phyloP scores from a whole-genome alignment of 768 basidiomycete species.

The Mrakia frigida region DNA sequence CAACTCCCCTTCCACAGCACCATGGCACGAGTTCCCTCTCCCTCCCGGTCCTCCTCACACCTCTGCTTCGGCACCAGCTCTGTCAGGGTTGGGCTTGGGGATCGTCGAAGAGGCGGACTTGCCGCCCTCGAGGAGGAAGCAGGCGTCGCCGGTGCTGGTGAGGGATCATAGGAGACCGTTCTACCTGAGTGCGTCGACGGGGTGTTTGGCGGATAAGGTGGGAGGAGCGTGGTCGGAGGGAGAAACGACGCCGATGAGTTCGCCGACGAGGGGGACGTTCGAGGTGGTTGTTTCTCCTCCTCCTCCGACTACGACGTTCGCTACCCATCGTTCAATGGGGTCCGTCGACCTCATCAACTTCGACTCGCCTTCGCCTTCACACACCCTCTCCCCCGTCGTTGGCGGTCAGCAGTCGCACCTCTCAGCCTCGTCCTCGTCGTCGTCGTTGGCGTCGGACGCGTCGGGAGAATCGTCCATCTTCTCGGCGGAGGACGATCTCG shows the following conservation, averaged over 20 bases:
- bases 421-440: conserved; percentile 4
- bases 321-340: not conserved
- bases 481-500: conserved; percentile 7
- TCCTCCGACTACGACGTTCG: not conserved
- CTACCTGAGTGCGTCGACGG: conserved; percentile 19
- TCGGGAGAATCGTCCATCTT: conserved; percentile 12
- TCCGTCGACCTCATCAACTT: not conserved
- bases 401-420: not conserved
- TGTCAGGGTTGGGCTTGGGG: conserved; percentile 22
- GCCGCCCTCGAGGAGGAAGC: not conserved
- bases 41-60: conserved; percentile 11
- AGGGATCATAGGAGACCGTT: conserved; percentile 29
- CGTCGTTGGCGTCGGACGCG: not conserved
- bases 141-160: conserved; percentile 16
- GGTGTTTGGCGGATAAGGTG: conserved; percentile 9
- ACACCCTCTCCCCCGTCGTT: not conserved
- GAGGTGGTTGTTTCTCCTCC: not conserved
- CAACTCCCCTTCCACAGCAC: not conserved
- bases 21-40: conserved; percentile 4
- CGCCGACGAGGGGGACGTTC: not conserved
- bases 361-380: not conserved
- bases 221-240: not conserved
- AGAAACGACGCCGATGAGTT: not conserved
- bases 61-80: conserved; percentile 12
- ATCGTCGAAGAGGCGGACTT: conserved; percentile 5